Conservation (phyloP, 2,329 filamentous ascomycete genomes). For the Trichoderma atrobrunneum region DNA sequence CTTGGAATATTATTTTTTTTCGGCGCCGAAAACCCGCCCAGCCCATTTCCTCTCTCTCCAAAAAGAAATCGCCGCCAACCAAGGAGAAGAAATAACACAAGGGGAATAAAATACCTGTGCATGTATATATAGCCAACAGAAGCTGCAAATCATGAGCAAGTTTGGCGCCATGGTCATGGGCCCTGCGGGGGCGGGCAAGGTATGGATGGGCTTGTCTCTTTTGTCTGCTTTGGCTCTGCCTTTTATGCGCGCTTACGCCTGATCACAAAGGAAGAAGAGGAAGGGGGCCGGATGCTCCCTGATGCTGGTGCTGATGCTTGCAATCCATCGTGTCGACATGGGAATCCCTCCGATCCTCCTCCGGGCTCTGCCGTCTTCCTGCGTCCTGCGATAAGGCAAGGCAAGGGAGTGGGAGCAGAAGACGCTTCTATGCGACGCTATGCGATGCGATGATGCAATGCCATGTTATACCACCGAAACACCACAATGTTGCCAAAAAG, state of each 20-base stretch:
- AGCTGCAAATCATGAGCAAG: conserved; percentile 68
- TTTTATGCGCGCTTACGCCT: conserved; percentile 9
- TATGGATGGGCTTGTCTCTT: conserved; percentile 39
- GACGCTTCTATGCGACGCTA: background rate
- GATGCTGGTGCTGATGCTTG: background rate
- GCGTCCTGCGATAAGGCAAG: background rate
- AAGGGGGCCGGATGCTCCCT: background rate
- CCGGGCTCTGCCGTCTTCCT: background rate
- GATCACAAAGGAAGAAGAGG: background rate
- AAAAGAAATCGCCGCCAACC: background rate
- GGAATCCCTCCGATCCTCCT: background rate
- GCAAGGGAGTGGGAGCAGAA: background rate
- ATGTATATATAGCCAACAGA: background rate
- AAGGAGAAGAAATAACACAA: background rate
- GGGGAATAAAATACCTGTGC: background rate
- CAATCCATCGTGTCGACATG: background rate
- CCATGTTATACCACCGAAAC: background rate
- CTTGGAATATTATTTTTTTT: background rate
- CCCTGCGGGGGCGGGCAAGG: conserved; percentile 91
- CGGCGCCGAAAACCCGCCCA: background rate
- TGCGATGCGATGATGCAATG: background rate
- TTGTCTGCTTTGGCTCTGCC: background rate
- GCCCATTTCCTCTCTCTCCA: background rate
- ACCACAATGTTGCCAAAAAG: background rate
- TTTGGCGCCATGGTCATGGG: conserved; percentile 95